Percentiles rank a stretch among this genome's conserved stretches.
Conservation (phyloP, 306 rosid species). For the Sophora flavescens region DNA sequence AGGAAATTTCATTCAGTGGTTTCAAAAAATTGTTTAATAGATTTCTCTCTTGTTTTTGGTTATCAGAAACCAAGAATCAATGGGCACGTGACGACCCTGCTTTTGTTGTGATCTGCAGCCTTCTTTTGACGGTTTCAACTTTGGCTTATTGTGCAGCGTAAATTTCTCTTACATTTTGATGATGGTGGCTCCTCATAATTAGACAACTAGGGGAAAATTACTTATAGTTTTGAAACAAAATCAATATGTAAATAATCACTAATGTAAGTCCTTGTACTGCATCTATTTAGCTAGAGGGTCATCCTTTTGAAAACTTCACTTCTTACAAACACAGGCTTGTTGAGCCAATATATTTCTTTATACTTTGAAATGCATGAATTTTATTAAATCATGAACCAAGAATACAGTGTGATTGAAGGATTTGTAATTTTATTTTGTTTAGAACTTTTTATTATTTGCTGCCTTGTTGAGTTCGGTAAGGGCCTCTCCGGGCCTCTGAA, state of each 20-base stretch:
- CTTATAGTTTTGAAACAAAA: slow-evolving; percentile 35
- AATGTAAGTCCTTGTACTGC: slow-evolving; percentile 27
- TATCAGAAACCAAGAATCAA: slow-evolving; percentile 98
- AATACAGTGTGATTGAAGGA: slow-evolving; percentile 22
- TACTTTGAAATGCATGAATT: slow-evolving; percentile 18
- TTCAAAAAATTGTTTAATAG: slow-evolving; percentile 31
- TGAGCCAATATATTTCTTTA: neutral
- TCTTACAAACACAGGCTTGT: neutral
- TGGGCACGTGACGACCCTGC: slow-evolving; percentile 99
- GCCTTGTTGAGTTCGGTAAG: slow-evolving; percentile 20
- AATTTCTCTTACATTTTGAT: slow-evolving; percentile 59
- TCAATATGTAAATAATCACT: slow-evolving; percentile 20
- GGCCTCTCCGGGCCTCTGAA: slow-evolving; percentile 7
- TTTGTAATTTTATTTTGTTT: slow-evolving; percentile 18
- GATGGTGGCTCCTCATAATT: slow-evolving; percentile 37
- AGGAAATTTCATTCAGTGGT: slow-evolving; percentile 30
- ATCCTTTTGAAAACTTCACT: slow-evolving; percentile 14
- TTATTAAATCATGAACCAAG: slow-evolving; percentile 27
- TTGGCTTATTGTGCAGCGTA: slow-evolving; percentile 98
- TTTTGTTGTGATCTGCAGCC: slow-evolving; percentile 98
- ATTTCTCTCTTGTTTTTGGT: slow-evolving; percentile 41
- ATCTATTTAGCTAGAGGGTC: slow-evolving; percentile 30
- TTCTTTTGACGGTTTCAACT: slow-evolving; percentile 87
- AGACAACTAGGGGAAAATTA: slow-evolving; percentile 31
- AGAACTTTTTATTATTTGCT: slow-evolving; percentile 27